These are phyloP conservation scores for Lantana camara DNA, from an alignment of 257 asterid genomes.

Conservation along the genomic window DNA sequence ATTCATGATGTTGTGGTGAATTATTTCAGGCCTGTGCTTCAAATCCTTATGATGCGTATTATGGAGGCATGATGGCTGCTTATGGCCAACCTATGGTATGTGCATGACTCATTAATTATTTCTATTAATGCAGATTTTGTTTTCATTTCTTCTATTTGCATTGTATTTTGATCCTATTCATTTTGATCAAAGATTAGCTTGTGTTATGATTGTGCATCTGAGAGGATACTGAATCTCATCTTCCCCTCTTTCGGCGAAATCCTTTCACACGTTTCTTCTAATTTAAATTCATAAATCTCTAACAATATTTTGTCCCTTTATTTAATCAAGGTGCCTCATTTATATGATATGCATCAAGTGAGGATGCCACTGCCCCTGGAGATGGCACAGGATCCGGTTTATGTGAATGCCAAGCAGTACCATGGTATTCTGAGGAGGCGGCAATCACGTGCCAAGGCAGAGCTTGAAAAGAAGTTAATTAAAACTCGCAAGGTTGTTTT, in stretches of 20 bases:
- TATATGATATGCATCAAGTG: constrained; percentile 59
- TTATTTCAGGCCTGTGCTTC: constrained; percentile 63
- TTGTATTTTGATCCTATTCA: neutral
- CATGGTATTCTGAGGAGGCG: constrained; percentile 81
- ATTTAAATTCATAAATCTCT: neutral
- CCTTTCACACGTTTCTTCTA: neutral
- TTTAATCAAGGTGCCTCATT: constrained; percentile 56
- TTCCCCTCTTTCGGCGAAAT: neutral
- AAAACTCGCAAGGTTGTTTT: constrained; percentile 71
- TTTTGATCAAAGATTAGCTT: neutral
- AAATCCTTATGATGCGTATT: constrained; percentile 57
- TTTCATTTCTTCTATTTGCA: neutral
- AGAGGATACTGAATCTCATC: neutral
- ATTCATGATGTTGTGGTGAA: neutral
- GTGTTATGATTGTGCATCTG: neutral
- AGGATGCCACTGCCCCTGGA: constrained; percentile 92
- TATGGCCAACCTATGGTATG: constrained; percentile 43
- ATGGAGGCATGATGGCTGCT: constrained; percentile 52
- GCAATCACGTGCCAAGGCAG: constrained; percentile 92
- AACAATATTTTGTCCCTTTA: neutral
- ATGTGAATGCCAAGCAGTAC: constrained; percentile 92
- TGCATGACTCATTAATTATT: neutral
- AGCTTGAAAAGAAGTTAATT: constrained; percentile 76
- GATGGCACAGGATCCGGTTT: constrained; percentile 89
- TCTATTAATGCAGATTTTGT: neutral